These are phyloP conservation scores for Kazachstania africana DNA, from an alignment of 805 yeast species.

Conservation along the genomic window DNA sequence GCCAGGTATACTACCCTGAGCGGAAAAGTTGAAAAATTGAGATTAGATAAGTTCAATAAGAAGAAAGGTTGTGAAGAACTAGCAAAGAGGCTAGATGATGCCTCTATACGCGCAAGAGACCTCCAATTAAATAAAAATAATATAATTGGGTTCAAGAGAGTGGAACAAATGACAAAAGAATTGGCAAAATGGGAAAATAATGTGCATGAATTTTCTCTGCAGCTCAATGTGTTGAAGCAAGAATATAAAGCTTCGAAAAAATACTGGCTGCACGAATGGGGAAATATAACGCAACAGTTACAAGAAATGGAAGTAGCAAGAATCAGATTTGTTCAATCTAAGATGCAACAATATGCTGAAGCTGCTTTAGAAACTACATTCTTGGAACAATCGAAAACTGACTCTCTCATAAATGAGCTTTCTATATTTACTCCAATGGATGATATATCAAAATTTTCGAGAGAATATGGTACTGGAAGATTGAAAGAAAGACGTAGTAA, in stretches of 20 bases:
- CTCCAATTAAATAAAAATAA: conserved; percentile 21
- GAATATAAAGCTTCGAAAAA: conserved; percentile 24
- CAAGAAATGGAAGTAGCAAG: conserved; percentile 23
- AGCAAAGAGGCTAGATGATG: conserved; percentile 17
- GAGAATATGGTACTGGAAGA: conserved; percentile 25
- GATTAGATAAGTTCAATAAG: conserved; percentile 20
- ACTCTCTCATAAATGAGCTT: conserved; percentile 14
- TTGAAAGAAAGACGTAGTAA: conserved; percentile 12
- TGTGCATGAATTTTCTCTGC: conserved; percentile 14
- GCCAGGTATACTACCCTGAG: conserved; percentile 20
- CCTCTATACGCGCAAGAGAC: conserved; percentile 17
- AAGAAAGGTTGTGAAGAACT: conserved; percentile 21
- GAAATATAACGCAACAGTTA: conserved; percentile 13
- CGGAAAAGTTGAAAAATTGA: conserved; percentile 21
- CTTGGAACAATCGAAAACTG: conserved; percentile 21
- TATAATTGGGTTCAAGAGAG: conserved; percentile 20
- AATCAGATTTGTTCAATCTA: conserved; percentile 19
- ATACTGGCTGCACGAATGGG: conserved; percentile 26
- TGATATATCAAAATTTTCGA: conserved; percentile 23
- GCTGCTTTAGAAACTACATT: conserved; percentile 16
- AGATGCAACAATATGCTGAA: conserved; percentile 19
- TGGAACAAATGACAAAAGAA: conserved; percentile 20
- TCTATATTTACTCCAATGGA: conserved; percentile 19
- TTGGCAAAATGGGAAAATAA: conserved; percentile 22
- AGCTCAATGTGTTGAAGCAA: conserved; percentile 19